Percentiles rank a stretch among this genome's conserved stretches.
These are phyloP conservation scores for Linaria vulgaris DNA, from an alignment of 257 asterid genomes.

Conservation along the genomic window DNA sequence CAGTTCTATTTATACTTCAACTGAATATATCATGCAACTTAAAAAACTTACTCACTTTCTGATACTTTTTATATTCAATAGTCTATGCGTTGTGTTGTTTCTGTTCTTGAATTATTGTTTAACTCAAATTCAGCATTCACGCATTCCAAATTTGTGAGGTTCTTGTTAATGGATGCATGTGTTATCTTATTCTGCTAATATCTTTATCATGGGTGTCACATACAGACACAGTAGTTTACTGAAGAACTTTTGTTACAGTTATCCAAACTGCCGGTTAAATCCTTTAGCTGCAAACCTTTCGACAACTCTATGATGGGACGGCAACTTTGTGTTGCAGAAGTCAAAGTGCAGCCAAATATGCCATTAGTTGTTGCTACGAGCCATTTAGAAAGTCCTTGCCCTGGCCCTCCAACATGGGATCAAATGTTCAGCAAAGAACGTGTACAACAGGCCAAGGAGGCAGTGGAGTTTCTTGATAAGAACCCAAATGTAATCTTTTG, in stretches of 20 bases:
- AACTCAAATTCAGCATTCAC: neutral
- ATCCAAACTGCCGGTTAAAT: conserved; percentile 68
- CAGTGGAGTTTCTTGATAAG: conserved; percentile 53
- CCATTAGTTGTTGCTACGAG: conserved; percentile 74
- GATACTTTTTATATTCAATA: neutral
- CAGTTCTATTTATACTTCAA: too few relatives aligned
- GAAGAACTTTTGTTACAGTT: conserved; percentile 44
- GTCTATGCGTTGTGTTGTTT: neutral
- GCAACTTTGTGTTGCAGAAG: conserved; percentile 67
- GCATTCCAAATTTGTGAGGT: neutral
- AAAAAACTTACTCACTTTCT: neutral
- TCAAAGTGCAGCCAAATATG: conserved; percentile 43
- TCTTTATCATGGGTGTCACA: neutral
- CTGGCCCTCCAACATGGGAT: conserved; percentile 89
- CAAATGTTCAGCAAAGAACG: conserved; percentile 96
- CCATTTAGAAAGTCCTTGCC: conserved; percentile 95
- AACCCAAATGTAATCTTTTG: conserved; percentile 69
- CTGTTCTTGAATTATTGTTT: neutral
- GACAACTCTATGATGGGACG: conserved; percentile 79
- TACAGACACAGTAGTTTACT: conserved; percentile 1
- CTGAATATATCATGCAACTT: neutral
- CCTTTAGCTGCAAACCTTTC: conserved; percentile 63
- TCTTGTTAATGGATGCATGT: neutral
- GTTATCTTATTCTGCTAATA: neutral
- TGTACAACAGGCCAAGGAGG: conserved; percentile 76